Conservation (phyloP, 2,329 filamentous ascomycete species). For the Trichoderma sp. region DNA sequence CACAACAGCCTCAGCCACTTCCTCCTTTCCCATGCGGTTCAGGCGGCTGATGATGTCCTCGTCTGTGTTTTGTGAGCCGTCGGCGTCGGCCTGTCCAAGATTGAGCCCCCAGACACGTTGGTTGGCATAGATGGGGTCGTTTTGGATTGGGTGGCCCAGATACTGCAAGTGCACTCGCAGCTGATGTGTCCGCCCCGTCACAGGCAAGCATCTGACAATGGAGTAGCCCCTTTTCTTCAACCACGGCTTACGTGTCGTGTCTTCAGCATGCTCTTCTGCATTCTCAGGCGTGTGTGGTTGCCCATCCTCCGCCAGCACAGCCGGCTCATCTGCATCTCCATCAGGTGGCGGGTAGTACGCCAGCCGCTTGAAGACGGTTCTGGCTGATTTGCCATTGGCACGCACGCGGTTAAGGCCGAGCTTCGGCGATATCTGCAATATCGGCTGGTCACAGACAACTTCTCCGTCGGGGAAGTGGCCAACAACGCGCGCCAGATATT, state of each 20-base stretch:
- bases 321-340: conserved; percentile 17
- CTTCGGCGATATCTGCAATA: conserved; percentile 91
- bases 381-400: conserved; percentile 84
- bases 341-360: conserved; percentile 75
- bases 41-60: conserved; percentile 86
- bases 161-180: conserved; percentile 93
- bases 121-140: conserved; percentile 97
- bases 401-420: conserved; percentile 91
- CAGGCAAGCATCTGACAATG: conserved; percentile 87
- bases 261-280: conserved; percentile 19
- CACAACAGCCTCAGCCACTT: conserved; percentile 83
- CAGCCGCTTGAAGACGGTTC: conserved; percentile 85
- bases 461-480: conserved; percentile 91
- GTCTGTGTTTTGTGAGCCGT: conserved; percentile 70
- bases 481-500: conserved; percentile 88
- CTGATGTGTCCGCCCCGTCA: conserved; percentile 93
- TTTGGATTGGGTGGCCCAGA: conserved; percentile 90
- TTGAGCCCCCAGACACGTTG: conserved; percentile 82
- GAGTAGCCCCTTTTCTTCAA: conserved; percentile 75
- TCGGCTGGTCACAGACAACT: conserved; percentile 87
- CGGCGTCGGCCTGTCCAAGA: conserved; percentile 65
- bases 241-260: conserved; percentile 37
- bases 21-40: conserved; percentile 87
- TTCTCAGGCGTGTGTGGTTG: conserved; percentile 27
- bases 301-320: conserved; percentile 19